Evolutionary conservation across 2,329 filamentous ascomycete genomes (phyloP), one percentile per base, ranked within the genome.

Genomic region (Pestalotiopsis sp.): DNA sequence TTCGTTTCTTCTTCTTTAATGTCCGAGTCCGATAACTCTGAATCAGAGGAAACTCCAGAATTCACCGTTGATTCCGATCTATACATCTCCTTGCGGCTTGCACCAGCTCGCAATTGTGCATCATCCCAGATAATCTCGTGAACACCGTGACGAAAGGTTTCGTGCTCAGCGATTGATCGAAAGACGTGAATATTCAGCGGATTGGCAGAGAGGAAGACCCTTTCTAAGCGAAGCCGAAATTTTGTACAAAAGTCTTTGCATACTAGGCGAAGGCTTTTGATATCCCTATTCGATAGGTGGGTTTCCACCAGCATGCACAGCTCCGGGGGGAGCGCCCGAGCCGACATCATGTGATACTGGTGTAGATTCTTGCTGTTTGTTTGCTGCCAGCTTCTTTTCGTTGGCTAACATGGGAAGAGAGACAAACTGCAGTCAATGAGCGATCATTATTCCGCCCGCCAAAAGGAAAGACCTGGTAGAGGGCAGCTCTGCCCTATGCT

Each of bases 121-220:
- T 82, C 79, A 23, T 83, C 79, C 79, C 78, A 83, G 41, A 85
- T 75, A 4, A 84, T 77, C 67, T 84, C 81, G 4, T 62, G 69
- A 6, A 84, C 73, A 1, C 69, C 49, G 0, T 72, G 60, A 4
- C 78, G 76, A 65, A 80, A 79, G 1, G 52, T 68, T 4, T 79
- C 75, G 69, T 83, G 78, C 7, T 78, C 70, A 6, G 82, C 78
- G 62, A 84, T 72, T 12, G 75, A 73, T 2, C 75, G 73, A 20
- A 81, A 77, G 4, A 81, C 80, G 2, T 76, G 56, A 4, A 85
- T 71, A 65, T 84, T 79, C 23, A 76, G 74, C 4, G 77, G 77
- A 61, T 81, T 83, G 4, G 82, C 76, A 4, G 80, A 82, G 14
- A 84, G 70, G 67, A 82, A 84, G 4, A 82, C 78, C 31, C 79